Evolutionary conservation across 2,329 filamentous ascomycete genomes (phyloP).

Genomic region (Penicillium crustosum): DNA sequence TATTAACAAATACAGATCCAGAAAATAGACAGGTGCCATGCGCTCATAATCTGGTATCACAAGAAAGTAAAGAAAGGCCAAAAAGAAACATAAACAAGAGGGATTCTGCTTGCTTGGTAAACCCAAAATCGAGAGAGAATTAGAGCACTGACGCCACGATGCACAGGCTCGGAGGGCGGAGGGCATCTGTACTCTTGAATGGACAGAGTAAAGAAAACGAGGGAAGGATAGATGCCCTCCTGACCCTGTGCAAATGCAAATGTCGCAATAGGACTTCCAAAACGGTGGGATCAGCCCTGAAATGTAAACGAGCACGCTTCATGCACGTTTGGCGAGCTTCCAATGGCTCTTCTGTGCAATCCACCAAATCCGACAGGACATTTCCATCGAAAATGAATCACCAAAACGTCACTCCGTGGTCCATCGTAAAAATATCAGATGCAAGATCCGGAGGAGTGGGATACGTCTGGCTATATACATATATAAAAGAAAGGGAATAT

Average conservation of each 20-base stretch:
- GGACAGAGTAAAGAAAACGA: conserved; percentile 7
- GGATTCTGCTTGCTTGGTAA: conserved; percentile 9
- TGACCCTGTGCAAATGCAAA: conserved; percentile 13
- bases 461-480: not conserved
- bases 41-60: conserved; percentile 38
- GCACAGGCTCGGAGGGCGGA: conserved; percentile 22
- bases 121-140: conserved; percentile 12
- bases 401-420: conserved; percentile 10
- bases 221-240: conserved; percentile 10
- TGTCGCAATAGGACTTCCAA: not conserved
- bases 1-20: conserved; percentile 34
- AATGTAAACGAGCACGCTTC: not conserved
- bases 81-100: conserved; percentile 10
- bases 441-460: not conserved
- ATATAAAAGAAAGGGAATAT: not conserved
- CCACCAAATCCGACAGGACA: conserved; percentile 3
- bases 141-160: conserved; percentile 30
- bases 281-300: not conserved
- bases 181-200: conserved; percentile 17
- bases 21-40: conserved; percentile 27
- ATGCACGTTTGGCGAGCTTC: not conserved
- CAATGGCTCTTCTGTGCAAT: conserved; percentile 1
- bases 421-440: conserved; percentile 6
- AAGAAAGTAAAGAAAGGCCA: conserved; percentile 12
- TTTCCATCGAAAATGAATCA: not conserved